Conservation (phyloP, 805 yeast species). For the Candida patagonica region DNA sequence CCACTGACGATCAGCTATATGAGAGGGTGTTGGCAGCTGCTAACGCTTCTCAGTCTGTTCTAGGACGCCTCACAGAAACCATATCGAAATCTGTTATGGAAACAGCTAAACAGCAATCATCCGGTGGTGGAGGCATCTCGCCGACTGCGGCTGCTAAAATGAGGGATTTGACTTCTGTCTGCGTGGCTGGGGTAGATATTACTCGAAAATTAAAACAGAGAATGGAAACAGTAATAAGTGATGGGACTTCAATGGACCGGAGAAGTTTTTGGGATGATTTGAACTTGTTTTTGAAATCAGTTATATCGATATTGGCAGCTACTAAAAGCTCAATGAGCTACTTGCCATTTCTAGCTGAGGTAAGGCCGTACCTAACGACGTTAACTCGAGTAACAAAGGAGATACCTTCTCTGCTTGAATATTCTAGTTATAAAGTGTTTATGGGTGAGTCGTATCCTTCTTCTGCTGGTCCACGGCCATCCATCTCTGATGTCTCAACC, state of each 20-base stretch:
- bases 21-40: conserved; percentile 56
- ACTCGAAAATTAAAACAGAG: conserved; percentile 55
- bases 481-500: too few relatives aligned
- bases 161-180: conserved; percentile 66
- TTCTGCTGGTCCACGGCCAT: conserved; percentile 1
- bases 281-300: conserved; percentile 70
- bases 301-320: conserved; percentile 72
- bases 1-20: conserved; percentile 59
- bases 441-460: conserved; percentile 11
- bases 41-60: conserved; percentile 64
- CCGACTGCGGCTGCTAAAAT: conserved; percentile 51
- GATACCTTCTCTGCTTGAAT: conserved; percentile 75
- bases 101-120: conserved; percentile 31
- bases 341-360: conserved; percentile 69
- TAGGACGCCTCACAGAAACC: conserved; percentile 53
- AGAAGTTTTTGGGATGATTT: conserved; percentile 77
- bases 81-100: conserved; percentile 29
- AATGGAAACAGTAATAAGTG: conserved; percentile 43
- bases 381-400: conserved; percentile 87
- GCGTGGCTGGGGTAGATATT: conserved; percentile 74
- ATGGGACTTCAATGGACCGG: conserved; percentile 42
- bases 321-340: conserved; percentile 78
- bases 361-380: conserved; percentile 67
- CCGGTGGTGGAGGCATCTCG: conserved; percentile 20
- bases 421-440: conserved; percentile 39